A percentile compares a stretch with the other conserved stretches of the same genome.
These are phyloP conservation scores for Theileria orientalis DNA, from an alignment of 169 alveolate species.

Conservation along the genomic window DNA sequence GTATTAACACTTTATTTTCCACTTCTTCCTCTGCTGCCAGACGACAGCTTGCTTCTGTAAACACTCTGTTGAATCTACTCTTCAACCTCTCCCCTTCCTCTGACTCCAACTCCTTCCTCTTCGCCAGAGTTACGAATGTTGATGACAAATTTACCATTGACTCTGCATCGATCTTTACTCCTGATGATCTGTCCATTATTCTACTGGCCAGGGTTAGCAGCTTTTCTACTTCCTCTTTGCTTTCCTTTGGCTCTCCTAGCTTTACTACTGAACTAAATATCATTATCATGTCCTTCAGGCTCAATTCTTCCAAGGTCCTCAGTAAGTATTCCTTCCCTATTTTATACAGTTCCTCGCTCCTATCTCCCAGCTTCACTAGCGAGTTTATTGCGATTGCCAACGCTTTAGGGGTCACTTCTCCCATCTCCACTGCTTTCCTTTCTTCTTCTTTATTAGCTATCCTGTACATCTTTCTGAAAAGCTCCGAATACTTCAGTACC, in stretches of 20 bases:
- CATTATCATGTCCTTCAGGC: slow-evolving; percentile 46
- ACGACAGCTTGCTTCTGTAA: not conserved
- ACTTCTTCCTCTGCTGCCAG: not conserved
- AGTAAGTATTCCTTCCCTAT: slow-evolving; percentile 17
- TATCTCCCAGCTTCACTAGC: slow-evolving; percentile 45
- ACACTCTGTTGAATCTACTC: not conserved
- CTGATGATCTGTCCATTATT: not conserved
- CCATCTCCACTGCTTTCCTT: not conserved
- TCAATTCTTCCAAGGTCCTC: not conserved
- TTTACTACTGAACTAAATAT: slow-evolving; percentile 21
- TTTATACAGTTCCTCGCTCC: slow-evolving; percentile 6
- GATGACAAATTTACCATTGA: slow-evolving; percentile 6
- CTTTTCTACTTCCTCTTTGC: not conserved
- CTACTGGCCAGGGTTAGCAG: not conserved
- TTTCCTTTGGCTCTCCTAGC: not conserved
- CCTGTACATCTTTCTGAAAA: slow-evolving; percentile 25
- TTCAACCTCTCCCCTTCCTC: not conserved
- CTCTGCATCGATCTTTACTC: not conserved
- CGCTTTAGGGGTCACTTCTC: slow-evolving; percentile 22
- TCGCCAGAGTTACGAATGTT: not conserved
- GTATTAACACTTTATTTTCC: not conserved
- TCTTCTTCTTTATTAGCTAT: not conserved
- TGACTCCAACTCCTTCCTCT: not conserved
- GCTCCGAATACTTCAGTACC: not conserved
- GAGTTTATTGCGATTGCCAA: slow-evolving; percentile 44